Conservation (phyloP, 352 stramenopile genomes). For the Pythium phragmiticola region DNA sequence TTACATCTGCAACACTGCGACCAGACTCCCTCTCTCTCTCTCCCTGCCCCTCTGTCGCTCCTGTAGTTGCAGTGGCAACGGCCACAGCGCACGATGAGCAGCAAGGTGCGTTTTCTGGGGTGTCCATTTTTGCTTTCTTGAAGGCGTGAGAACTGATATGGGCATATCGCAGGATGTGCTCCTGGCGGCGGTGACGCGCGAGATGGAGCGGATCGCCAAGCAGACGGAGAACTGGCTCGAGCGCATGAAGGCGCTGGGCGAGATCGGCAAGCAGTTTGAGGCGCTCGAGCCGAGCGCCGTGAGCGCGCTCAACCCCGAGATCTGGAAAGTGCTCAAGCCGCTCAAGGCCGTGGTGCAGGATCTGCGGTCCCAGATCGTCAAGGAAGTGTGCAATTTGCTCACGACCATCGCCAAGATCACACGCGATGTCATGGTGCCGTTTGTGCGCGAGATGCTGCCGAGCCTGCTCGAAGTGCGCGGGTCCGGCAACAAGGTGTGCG, state of each 20-base stretch:
- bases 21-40: neutral
- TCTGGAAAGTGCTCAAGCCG: slow-evolving; percentile 74
- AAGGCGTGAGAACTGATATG: neutral
- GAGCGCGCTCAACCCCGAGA: slow-evolving; percentile 44
- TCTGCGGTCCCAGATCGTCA: slow-evolving; percentile 84
- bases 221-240: slow-evolving; percentile 85
- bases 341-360: slow-evolving; percentile 76
- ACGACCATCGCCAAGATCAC: slow-evolving; percentile 60
- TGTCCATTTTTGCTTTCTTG: neutral
- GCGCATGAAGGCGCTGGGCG: slow-evolving; percentile 55
- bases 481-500: slow-evolving; percentile 83
- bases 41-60: neutral
- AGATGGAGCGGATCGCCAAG: slow-evolving; percentile 79
- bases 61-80: neutral
- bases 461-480: slow-evolving; percentile 77
- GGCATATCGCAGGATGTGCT: slow-evolving; percentile 17
- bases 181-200: slow-evolving; percentile 34
- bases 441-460: slow-evolving; percentile 70
- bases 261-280: slow-evolving; percentile 73
- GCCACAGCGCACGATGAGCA: slow-evolving; percentile 1
- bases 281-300: slow-evolving; percentile 41
- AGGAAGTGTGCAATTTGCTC: slow-evolving; percentile 72
- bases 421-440: slow-evolving; percentile 75
- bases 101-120: slow-evolving; percentile 6
- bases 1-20: neutral